A percentile compares a stretch with the other conserved stretches of the same genome.
Conservation (phyloP, 2,329 filamentous ascomycete species). For the Xylaria sp. region DNA sequence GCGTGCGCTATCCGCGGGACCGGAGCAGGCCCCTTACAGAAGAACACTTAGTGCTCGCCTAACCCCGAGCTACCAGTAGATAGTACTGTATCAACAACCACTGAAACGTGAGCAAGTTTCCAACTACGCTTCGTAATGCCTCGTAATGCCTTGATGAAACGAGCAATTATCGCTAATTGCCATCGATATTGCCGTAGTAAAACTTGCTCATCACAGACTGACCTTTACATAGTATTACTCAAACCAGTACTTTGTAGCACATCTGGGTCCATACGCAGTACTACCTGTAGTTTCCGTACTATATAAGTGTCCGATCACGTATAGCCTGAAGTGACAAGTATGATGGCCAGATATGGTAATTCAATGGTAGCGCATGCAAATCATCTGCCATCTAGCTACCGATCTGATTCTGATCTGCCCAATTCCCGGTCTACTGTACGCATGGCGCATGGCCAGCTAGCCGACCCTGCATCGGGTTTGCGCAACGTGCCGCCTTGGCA, state of each 20-base stretch:
- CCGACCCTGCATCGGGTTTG: conserved; percentile 17
- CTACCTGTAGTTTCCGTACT: neutral
- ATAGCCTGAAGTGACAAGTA: conserved; percentile 26
- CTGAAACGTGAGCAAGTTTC: conserved; percentile 48
- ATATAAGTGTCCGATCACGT: conserved; percentile 5
- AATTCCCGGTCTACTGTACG: conserved; percentile 25
- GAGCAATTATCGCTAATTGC: neutral
- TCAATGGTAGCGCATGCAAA: conserved; percentile 19
- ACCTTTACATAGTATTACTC: too few relatives aligned
- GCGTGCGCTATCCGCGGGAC: conserved; percentile 36
- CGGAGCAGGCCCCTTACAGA: conserved; percentile 11
- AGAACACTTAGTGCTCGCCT: neutral
- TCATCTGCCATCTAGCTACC: conserved; percentile 27
- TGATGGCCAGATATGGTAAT: conserved; percentile 25
- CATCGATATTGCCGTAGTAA: conserved; percentile 25
- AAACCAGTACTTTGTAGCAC: neutral
- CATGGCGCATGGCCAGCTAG: conserved; percentile 23
- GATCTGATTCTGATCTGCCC: neutral
- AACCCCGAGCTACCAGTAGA: neutral
- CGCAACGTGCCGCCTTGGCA: conserved; percentile 36
- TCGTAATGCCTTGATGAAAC: conserved; percentile 41
- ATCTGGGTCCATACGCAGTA: neutral
- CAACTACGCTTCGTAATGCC: conserved; percentile 27
- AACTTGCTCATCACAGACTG: conserved; percentile 42
- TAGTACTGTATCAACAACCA: conserved; percentile 1